phyloP scores from a whole-genome alignment of 208 protist species.

The Acanthamoeba castellanii region DNA sequence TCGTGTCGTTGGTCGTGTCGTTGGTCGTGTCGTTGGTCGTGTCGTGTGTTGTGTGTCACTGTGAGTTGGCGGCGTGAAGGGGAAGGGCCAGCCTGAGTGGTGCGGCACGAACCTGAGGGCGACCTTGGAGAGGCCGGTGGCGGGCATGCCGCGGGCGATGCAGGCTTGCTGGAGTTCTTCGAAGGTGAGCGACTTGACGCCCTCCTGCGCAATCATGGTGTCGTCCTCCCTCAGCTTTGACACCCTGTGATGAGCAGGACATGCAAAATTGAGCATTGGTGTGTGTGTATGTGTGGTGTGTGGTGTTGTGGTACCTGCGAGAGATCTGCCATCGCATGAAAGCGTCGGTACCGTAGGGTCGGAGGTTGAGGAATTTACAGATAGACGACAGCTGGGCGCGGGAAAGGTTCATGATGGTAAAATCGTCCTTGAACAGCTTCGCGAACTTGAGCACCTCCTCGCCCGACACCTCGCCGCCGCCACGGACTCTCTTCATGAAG shows the following conservation, averaged over 20 bases:
- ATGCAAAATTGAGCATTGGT: too few relatives aligned
- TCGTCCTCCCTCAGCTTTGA: conserved; percentile 57
- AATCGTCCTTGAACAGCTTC: conserved; percentile 88
- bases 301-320: not conserved
- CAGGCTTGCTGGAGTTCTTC: conserved; percentile 67
- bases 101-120: not conserved
- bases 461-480: conserved; percentile 75
- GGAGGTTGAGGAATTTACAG: conserved; percentile 77
- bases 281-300: too few relatives aligned
- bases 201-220: conserved; percentile 44
- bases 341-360: conserved; percentile 67
- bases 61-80: not conserved
- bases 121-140: conserved; percentile 66
- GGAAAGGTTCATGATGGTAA: conserved; percentile 87
- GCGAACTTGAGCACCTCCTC: conserved; percentile 85
- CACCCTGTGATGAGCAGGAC: not conserved
- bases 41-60: too few relatives aligned
- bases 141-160: conserved; percentile 56
- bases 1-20: too few relatives aligned
- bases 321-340: conserved; percentile 68
- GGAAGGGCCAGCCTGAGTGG: not conserved
- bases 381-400: conserved; percentile 85
- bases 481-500: conserved; percentile 82
- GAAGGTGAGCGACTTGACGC: conserved; percentile 50
- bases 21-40: too few relatives aligned